These are phyloP conservation scores for Arthonia radiata DNA, from an alignment of 495 filamentous ascomycete genomes.

Conservation along the genomic window DNA sequence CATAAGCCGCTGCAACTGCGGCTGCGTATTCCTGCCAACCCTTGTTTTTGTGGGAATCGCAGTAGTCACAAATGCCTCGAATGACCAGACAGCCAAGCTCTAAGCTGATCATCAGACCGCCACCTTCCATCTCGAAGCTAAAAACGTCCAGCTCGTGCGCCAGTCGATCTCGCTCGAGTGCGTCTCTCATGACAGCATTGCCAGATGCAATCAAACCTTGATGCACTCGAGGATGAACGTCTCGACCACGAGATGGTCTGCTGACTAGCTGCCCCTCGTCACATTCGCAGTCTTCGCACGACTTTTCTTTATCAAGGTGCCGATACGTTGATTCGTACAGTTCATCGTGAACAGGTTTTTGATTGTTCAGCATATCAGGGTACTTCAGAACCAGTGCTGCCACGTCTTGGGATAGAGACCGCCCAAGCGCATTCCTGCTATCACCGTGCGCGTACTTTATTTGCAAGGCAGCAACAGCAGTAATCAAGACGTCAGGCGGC, in stretches of 20 bases:
- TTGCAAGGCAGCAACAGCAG: too few relatives aligned
- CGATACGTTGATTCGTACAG: constrained; percentile 6
- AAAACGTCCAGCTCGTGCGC: not conserved
- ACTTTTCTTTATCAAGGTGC: constrained; percentile 3
- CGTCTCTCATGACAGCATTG: not conserved
- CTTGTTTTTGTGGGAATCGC: constrained; percentile 13
- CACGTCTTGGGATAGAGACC: too few relatives aligned
- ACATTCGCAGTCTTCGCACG: constrained; percentile 4
- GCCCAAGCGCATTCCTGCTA: too few relatives aligned
- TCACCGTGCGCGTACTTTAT: too few relatives aligned
- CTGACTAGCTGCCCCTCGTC: constrained; percentile 2
- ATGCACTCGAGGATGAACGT: constrained; percentile 5
- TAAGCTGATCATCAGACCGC: not conserved
- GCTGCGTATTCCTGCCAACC: constrained; percentile 16
- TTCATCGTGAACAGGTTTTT: constrained; percentile 3
- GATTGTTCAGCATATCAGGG: constrained; percentile 4
- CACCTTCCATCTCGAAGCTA: not conserved
- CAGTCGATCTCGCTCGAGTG: not conserved
- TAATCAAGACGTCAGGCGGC: too few relatives aligned
- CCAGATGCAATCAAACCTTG: not conserved
- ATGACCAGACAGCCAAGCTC: not conserved
- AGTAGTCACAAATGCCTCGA: not conserved
- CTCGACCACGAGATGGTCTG: constrained; percentile 3
- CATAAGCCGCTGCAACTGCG: constrained; percentile 14
- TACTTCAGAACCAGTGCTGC: constrained; percentile 1